Evolutionary conservation across 75 land plant genomes (phyloP), one percentile per base, ranked within the genome.

Genomic region (Picea glauca): DNA sequence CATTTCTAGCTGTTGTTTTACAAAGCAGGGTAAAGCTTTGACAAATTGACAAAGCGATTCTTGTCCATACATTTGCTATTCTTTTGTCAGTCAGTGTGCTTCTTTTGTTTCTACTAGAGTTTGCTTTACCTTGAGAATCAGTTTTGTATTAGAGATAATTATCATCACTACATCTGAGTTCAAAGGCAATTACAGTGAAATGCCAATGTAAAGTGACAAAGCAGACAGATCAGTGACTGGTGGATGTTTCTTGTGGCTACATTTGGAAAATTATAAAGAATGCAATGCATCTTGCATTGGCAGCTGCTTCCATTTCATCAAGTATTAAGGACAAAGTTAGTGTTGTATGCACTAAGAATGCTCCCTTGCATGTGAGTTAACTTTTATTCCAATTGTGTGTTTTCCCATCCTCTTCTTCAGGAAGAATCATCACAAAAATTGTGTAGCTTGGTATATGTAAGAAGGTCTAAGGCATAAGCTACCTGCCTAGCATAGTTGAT

Each of bases 1-100:
- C 38, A 3, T 65, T 33, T 65, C 68, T 65, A 65, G 70, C 15
- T 21, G 3, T 64, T 64, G 32, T 62, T 62, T 23, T 65, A 66
- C 20, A 66, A 66, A 15, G 70, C n/a, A 38, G 33, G 72, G n/a
- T 17, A 17, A 67, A 15, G 1, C 18, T 38, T 38, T 17, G 43
- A 18, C 18, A 67, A 67, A 67, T 32, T 38, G 72, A 67, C 5
- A 8, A 38, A 67, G 38, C 17, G 72, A 1, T 38, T 5, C 38
- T 67, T 64, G 12, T 33, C 38, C 2, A 17, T 67, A 18, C 72
- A 30, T 67, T 33, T 38, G 21, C 46, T 33, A 67, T 67, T 67
- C 17, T 31, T 67, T 38, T 38, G 18, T 35, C 72, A 64, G 20
- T 67, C 72, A 67, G 72, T 67, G 18, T 38, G 46, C 72, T 67